A percentile compares a stretch with the other conserved stretches of the same genome.
phyloP scores from a whole-genome alignment of 768 basidiomycete species.

The Mycena rosella region DNA sequence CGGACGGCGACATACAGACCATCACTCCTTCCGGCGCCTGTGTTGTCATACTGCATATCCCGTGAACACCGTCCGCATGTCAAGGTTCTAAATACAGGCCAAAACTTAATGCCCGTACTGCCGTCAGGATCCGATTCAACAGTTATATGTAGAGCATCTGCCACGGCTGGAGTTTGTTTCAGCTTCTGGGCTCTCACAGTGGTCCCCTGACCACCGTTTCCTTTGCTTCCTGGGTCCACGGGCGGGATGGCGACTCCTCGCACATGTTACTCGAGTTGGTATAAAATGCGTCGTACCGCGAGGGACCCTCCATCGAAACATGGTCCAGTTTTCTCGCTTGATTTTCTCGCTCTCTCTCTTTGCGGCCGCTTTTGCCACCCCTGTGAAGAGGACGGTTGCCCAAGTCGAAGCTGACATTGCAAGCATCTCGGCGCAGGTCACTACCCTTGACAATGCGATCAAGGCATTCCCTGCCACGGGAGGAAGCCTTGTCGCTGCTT shows the following conservation, averaged over 20 bases:
- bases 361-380: slow-evolving; percentile 22
- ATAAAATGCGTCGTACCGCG: slow-evolving; percentile 15
- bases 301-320: slow-evolving; percentile 15
- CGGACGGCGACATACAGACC: background rate
- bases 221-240: background rate
- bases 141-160: background rate
- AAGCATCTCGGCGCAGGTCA: slow-evolving; percentile 40
- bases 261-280: slow-evolving; percentile 10
- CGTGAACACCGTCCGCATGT: slow-evolving; percentile 29
- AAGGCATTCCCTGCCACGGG: slow-evolving; percentile 44
- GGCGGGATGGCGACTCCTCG: background rate
- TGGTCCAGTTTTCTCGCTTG: slow-evolving; percentile 32
- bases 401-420: slow-evolving; percentile 45
- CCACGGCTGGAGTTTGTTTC: background rate
- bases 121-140: background rate
- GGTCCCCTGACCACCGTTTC: slow-evolving; percentile 18
- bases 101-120: background rate
- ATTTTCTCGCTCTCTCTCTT: slow-evolving; percentile 28
- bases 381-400: slow-evolving; percentile 40
- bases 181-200: background rate
- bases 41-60: background rate
- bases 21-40: slow-evolving; percentile 1
- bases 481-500: slow-evolving; percentile 37
- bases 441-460: slow-evolving; percentile 44
- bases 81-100: slow-evolving; percentile 23